Base-by-base conservation (phyloP, 257 asterid species). In the Knoxia roxburghii region DNA sequence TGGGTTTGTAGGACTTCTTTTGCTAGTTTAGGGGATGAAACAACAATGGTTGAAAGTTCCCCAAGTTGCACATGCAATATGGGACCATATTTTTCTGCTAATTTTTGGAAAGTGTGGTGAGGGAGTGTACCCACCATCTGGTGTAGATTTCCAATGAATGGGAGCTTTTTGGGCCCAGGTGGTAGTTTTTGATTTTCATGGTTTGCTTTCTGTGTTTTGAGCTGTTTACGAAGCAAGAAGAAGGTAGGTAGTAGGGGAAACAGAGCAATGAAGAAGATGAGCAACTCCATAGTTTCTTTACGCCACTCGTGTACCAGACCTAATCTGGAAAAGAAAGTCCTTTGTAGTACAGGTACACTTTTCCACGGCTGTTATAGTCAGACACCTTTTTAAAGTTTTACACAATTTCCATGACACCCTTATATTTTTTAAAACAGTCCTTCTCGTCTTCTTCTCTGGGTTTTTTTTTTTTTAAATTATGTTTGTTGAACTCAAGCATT, bases 131-230 rank as follows among this genome's bases (percentile, higher is more conserved):
- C 70, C 24, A 75, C 62, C 56, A 72, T 40, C 55, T 75, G 76
- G 67, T 72, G 73, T 18, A 79, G 21, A 64, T 75, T 72, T n/a
- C 80, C 74, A 20, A 72, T 75, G 29, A 68, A 69, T 33, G 76
- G 78, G 51, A 75, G 65, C 71, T 72, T 75, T 53, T 72, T 72
- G n/a, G 78, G 83, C n/a, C 61, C 45, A 37, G 68, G 78, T 20
- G 78, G 78, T 20, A 71, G 61, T 15, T 71, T 71, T 6, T 7
- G 45, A 41, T 32, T 63, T 45, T 20, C 37, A 2, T 4, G 27
- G 4, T 33, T 37, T 37, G 1, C 41, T 3, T 37, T 51, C 18
- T 20, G 21, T 2, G 21, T 23, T 4, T 26, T 62, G 33, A 40
- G 67, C 4, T 0, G 2, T n/a, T 37, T 62, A n/a, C 14, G n/a